Conservation (phyloP, 2,329 filamentous ascomycete genomes). For the Pseudocercospora fijiensis region DNA sequence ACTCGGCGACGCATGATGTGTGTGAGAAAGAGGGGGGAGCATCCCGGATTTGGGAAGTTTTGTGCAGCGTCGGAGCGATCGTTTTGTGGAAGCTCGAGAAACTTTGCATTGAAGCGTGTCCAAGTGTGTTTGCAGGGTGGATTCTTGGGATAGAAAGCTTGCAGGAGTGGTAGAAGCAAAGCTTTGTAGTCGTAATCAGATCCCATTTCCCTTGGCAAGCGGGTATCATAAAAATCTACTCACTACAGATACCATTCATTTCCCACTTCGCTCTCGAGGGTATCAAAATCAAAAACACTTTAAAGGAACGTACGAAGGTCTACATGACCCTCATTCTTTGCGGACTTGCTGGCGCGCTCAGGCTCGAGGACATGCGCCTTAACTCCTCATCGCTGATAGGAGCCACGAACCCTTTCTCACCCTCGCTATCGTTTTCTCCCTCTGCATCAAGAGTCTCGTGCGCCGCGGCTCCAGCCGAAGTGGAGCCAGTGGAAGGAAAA, state of each 20-base stretch:
- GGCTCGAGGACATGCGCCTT: slow-evolving; percentile 21
- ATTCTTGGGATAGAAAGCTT: neutral
- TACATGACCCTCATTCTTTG: neutral
- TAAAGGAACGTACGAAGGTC: neutral
- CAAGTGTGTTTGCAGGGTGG: too few species aligned
- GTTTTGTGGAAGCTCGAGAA: neutral
- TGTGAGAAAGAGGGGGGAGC: neutral
- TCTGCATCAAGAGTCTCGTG: neutral
- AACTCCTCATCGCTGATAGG: slow-evolving; percentile 24
- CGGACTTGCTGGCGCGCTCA: slow-evolving; percentile 13
- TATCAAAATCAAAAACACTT: slow-evolving; percentile 2
- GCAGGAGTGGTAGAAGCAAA: neutral
- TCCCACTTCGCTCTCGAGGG: neutral
- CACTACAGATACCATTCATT: neutral
- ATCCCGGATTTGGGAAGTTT: neutral
- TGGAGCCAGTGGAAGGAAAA: neutral
- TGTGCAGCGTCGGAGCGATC: neutral
- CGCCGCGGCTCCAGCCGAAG: neutral
- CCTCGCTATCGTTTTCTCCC: slow-evolving; percentile 14
- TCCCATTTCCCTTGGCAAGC: neutral
- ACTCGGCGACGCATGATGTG: too few species aligned
- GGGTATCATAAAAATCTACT: neutral
- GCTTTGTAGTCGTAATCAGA: neutral
- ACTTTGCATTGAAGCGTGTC: neutral
- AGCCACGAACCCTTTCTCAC: slow-evolving; percentile 23